phyloP scores from a whole-genome alignment of 805 yeast species.

The Metschnikowia borealis region DNA sequence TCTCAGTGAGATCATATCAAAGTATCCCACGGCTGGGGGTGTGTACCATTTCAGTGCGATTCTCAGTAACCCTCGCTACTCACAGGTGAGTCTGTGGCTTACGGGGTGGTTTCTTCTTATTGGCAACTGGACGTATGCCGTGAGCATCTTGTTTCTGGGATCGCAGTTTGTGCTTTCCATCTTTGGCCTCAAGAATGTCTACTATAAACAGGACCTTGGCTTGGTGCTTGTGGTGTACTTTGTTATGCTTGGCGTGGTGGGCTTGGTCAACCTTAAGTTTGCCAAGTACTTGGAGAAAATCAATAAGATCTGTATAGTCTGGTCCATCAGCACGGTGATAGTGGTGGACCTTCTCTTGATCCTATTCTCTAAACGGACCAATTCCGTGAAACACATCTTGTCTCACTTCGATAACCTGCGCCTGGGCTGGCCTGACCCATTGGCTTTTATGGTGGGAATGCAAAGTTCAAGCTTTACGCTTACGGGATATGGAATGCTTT shows the following conservation, averaged over 20 bases:
- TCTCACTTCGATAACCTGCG: constrained; percentile 66
- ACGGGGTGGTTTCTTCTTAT: constrained; percentile 73
- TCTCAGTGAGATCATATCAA: constrained; percentile 71
- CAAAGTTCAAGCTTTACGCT: constrained; percentile 76
- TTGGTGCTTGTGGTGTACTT: constrained; percentile 56
- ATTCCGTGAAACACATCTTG: constrained; percentile 55
- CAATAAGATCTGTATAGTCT: constrained; percentile 64
- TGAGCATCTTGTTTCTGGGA: constrained; percentile 71
- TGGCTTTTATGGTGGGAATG: constrained; percentile 74
- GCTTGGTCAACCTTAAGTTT: constrained; percentile 58
- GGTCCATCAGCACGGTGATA: constrained; percentile 70
- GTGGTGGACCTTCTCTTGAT: constrained; percentile 62
- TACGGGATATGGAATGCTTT: constrained; percentile 79
- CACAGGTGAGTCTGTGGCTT: constrained; percentile 65
- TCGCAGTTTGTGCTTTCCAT: constrained; percentile 68
- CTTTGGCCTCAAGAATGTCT: constrained; percentile 56
- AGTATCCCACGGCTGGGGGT: constrained; percentile 73
- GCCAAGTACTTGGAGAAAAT: constrained; percentile 58
- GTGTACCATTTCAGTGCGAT: constrained; percentile 76
- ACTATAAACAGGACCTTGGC: constrained; percentile 54
- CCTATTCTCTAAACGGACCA: constrained; percentile 54
- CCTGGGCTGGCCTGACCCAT: constrained; percentile 69
- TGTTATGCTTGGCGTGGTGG: constrained; percentile 53
- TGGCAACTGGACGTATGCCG: constrained; percentile 77
- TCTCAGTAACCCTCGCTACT: constrained; percentile 53